Conservation (phyloP, 148 eudicot genomes). For the Hydrangea macrophylla region DNA sequence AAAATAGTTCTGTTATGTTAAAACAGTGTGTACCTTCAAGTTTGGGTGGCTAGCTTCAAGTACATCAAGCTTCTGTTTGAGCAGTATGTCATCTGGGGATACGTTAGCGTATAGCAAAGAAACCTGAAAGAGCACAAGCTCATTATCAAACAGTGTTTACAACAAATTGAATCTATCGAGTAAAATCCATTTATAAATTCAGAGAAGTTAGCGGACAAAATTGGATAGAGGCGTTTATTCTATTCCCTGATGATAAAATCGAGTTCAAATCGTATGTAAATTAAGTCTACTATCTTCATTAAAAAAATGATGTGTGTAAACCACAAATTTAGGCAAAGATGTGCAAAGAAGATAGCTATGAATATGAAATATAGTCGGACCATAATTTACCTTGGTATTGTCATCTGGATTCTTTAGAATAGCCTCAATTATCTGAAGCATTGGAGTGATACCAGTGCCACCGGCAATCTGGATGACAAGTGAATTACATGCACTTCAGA, state of each 20-base stretch:
- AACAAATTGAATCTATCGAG: not conserved
- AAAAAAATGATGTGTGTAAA: not conserved
- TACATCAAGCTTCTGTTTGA: conserved; percentile 85
- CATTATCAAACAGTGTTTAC: not conserved
- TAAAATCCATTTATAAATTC: not conserved
- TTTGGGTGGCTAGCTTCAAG: conserved; percentile 87
- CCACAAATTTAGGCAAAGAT: not conserved
- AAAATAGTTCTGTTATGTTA: not conserved
- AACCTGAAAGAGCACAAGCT: conserved; percentile 41
- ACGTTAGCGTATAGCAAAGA: conserved; percentile 88
- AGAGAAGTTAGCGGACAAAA: not conserved
- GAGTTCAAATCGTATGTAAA: not conserved
- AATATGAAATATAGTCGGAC: not conserved
- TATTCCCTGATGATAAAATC: not conserved
- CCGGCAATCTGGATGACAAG: conserved; percentile 76
- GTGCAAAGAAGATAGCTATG: not conserved
- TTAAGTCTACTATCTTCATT: not conserved
- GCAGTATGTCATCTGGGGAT: conserved; percentile 91
- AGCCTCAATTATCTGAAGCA: conserved; percentile 94
- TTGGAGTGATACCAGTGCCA: conserved; percentile 91
- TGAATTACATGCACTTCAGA: not conserved
- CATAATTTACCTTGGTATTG: conserved; percentile 60
- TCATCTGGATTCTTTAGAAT: conserved; percentile 91
- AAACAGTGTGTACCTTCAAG: conserved; percentile 56
- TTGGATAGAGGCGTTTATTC: not conserved